Evolutionary conservation across 805 yeast genomes (phyloP).

Genomic region (Wickerhamomyces xylosicus): DNA sequence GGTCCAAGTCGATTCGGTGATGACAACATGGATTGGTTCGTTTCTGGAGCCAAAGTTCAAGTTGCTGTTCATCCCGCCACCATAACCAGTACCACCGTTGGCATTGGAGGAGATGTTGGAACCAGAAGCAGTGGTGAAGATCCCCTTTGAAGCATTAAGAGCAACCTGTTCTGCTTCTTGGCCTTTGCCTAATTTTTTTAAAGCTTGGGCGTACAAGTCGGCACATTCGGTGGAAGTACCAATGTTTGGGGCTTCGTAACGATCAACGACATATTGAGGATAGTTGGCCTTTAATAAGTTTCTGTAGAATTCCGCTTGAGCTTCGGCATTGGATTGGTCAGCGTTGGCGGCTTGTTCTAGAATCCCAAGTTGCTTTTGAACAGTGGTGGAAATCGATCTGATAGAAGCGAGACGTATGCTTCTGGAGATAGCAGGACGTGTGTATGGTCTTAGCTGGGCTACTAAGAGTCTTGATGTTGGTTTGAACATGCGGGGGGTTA

Average conservation of each 20-base stretch:
- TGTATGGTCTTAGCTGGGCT: conserved; percentile 1
- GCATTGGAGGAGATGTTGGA: conserved; percentile 4
- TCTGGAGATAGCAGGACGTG: conserved; percentile 4
- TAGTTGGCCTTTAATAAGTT: conserved; percentile 68
- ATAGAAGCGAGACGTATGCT: conserved; percentile 2
- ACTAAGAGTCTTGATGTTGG: conserved; percentile 3
- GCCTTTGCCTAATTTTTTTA: conserved; percentile 64
- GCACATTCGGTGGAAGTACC: conserved; percentile 76
- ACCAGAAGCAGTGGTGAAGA: conserved; percentile 5
- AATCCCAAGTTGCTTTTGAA: conserved; percentile 32
- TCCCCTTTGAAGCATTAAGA: conserved; percentile 31
- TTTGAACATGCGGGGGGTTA: conserved; percentile 2
- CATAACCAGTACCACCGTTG: conserved; percentile 17
- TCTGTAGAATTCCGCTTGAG: conserved; percentile 80
- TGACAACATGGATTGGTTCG: conserved; percentile 91
- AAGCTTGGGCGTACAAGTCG: conserved; percentile 68
- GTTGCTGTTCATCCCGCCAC: conserved; percentile 9
- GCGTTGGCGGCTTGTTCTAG: conserved; percentile 84
- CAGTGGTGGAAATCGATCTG: conserved; percentile 16
- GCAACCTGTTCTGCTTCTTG: conserved; percentile 57
- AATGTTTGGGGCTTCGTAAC: conserved; percentile 92
- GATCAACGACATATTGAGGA: conserved; percentile 92
- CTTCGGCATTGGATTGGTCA: conserved; percentile 52
- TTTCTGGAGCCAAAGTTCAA: conserved; percentile 46
- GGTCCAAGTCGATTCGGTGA: conserved; percentile 75